Conservation (phyloP, 2,329 filamentous ascomycete genomes). For the Hypoxylon sp. region DNA sequence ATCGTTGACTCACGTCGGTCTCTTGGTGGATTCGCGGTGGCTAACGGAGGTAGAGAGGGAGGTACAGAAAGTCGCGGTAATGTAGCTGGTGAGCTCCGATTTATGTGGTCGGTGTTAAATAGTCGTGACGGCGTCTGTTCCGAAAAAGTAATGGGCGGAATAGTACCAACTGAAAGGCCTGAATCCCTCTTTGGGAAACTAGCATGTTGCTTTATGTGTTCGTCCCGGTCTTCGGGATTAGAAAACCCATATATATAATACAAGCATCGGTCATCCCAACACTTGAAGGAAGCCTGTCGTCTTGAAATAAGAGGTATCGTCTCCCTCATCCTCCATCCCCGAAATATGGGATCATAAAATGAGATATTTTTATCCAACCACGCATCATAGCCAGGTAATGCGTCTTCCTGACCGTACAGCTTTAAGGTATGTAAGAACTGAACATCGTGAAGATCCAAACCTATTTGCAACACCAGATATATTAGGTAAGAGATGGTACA, state of each 20-base stretch:
- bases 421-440: slow-evolving; percentile 59
- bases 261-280: slow-evolving; percentile 68
- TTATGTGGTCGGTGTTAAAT: slow-evolving; percentile 55
- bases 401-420: slow-evolving; percentile 56
- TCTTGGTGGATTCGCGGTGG: slow-evolving; percentile 54
- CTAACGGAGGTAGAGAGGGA: slow-evolving; percentile 57
- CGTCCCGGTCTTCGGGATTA: slow-evolving; percentile 65
- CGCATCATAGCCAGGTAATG: slow-evolving; percentile 63
- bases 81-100: slow-evolving; percentile 58
- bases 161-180: slow-evolving; percentile 59
- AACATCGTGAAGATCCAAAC: slow-evolving; percentile 61
- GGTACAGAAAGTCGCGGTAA: slow-evolving; percentile 58
- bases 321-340: slow-evolving; percentile 58
- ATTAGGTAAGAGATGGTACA: slow-evolving; percentile 26
- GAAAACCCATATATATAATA: slow-evolving; percentile 72
- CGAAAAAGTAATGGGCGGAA: slow-evolving; percentile 56
- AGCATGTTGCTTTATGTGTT: slow-evolving; percentile 65
- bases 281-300: slow-evolving; percentile 65
- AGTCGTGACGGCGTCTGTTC: slow-evolving; percentile 54
- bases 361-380: slow-evolving; percentile 69
- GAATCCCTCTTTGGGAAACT: slow-evolving; percentile 61
- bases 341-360: slow-evolving; percentile 64
- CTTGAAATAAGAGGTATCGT: slow-evolving; percentile 57
- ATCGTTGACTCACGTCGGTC: slow-evolving; percentile 61
- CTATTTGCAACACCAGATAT: slow-evolving; percentile 50